Evolutionary conservation across 2,329 filamentous ascomycete species (phyloP).

Genomic region (Aspergillus phoenicis): DNA sequence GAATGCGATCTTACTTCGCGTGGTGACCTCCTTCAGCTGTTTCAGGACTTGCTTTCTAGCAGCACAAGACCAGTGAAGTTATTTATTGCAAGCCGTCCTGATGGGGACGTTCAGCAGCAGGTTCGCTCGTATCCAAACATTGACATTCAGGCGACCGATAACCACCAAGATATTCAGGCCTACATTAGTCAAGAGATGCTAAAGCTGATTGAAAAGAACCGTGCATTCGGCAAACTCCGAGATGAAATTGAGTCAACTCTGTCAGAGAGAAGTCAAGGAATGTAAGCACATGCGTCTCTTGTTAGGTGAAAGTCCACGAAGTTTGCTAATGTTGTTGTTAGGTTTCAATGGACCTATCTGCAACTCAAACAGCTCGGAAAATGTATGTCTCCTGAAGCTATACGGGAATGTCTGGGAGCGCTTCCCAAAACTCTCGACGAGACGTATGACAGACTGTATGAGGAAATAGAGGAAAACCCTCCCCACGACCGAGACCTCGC

Average conservation of each 20-base stretch:
- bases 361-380: slow-evolving; percentile 18
- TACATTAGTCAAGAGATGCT: slow-evolving; percentile 2
- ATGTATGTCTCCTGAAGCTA: slow-evolving; percentile 7
- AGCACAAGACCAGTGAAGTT: slow-evolving; percentile 33
- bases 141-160: slow-evolving; percentile 39
- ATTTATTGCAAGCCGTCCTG: slow-evolving; percentile 39
- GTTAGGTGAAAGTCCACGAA: not conserved
- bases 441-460: slow-evolving; percentile 17
- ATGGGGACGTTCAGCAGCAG: slow-evolving; percentile 28
- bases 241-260: not conserved
- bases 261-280: slow-evolving; percentile 14
- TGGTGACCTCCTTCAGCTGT: slow-evolving; percentile 26
- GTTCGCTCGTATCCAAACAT: slow-evolving; percentile 53
- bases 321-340: not conserved
- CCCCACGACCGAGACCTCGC: slow-evolving; percentile 10
- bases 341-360: slow-evolving; percentile 22
- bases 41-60: slow-evolving; percentile 28
- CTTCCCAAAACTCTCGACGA: slow-evolving; percentile 17
- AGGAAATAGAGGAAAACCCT: slow-evolving; percentile 9
- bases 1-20: slow-evolving; percentile 35
- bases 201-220: slow-evolving; percentile 2
- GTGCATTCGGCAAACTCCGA: slow-evolving; percentile 3
- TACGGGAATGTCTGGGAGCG: slow-evolving; percentile 11
- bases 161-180: slow-evolving; percentile 17
- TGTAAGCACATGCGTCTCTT: not conserved